A percentile compares a stretch with the other conserved stretches of the same genome.
phyloP scores from a whole-genome alignment of 192 early-diverging fungal species.

The Backusella morwellensis region DNA sequence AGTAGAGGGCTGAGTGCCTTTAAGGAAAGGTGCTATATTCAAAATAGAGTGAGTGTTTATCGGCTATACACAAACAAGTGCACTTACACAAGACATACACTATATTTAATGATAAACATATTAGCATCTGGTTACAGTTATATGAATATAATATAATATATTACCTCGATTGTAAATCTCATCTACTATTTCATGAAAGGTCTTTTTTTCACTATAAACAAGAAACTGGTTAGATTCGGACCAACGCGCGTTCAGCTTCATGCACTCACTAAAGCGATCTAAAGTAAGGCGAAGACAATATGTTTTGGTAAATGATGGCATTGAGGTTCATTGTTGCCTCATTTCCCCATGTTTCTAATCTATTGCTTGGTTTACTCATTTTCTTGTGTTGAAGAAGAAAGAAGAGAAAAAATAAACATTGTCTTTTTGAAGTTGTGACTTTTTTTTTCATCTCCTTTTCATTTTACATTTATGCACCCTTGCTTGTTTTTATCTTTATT shows the following conservation, averaged over 20 bases:
- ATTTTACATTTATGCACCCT: background rate
- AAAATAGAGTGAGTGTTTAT: background rate
- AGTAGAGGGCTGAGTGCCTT: constrained; percentile 73
- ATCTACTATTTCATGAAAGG: constrained; percentile 75
- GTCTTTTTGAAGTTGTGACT: background rate
- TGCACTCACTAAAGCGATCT: constrained; percentile 63
- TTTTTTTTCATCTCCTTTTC: background rate
- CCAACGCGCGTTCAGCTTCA: background rate
- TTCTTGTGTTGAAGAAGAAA: background rate
- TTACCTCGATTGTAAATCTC: constrained; percentile 70
- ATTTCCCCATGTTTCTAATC: constrained; percentile 70
- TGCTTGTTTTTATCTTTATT: background rate
- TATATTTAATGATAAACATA: constrained; percentile 2
- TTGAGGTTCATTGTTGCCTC: constrained; percentile 83
- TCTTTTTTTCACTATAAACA: constrained; percentile 57
- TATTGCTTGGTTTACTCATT: constrained; percentile 35
- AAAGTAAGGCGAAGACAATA: constrained; percentile 74
- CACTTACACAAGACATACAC: constrained; percentile 25
- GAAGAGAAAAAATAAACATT: constrained; percentile 5
- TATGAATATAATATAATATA: background rate
- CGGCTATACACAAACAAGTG: background rate
- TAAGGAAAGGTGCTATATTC: constrained; percentile 73
- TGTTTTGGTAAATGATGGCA: constrained; percentile 66
- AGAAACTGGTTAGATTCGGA: background rate
- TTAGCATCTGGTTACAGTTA: too few species aligned